phyloP scores from a whole-genome alignment of 1,284 basidiomycete species.

The Stygiomarasmius scandens region DNA sequence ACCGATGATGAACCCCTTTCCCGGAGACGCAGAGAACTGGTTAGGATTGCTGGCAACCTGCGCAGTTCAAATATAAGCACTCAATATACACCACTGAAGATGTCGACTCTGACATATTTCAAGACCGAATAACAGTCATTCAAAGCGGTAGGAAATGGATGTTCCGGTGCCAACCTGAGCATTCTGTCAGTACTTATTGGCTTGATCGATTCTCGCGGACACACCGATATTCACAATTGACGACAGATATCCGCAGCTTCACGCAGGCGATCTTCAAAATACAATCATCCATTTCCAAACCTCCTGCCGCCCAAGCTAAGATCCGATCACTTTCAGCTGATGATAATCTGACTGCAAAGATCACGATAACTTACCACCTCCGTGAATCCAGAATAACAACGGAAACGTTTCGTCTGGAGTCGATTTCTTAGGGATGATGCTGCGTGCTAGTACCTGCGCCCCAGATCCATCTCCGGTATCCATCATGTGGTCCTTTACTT shows the following conservation, averaged over 20 bases:
- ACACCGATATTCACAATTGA: constrained; percentile 20
- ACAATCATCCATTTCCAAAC: constrained; percentile 12
- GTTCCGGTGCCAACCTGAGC: too few species aligned
- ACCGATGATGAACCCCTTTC: constrained; percentile 16
- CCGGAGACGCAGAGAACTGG: neutral
- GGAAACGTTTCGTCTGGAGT: constrained; percentile 11
- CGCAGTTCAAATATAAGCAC: neutral
- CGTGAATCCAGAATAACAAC: constrained; percentile 15
- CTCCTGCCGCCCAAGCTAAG: constrained; percentile 8
- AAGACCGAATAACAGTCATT: constrained; percentile 17
- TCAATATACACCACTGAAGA: too few species aligned
- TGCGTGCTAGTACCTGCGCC: neutral
- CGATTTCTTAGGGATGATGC: neutral
- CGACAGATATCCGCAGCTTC: constrained; percentile 12
- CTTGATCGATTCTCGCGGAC: neutral
- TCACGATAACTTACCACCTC: constrained; percentile 10
- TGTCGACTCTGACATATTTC: constrained; percentile 18
- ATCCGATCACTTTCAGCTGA: neutral
- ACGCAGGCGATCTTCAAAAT: constrained; percentile 13
- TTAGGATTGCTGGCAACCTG: constrained; percentile 4
- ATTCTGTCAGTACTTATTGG: too few species aligned
- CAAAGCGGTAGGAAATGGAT: neutral
- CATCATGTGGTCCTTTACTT: neutral
- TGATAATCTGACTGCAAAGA: neutral
- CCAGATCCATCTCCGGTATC: neutral